Conservation (phyloP, 495 filamentous ascomycete genomes). For the Aspergillus diversus region DNA sequence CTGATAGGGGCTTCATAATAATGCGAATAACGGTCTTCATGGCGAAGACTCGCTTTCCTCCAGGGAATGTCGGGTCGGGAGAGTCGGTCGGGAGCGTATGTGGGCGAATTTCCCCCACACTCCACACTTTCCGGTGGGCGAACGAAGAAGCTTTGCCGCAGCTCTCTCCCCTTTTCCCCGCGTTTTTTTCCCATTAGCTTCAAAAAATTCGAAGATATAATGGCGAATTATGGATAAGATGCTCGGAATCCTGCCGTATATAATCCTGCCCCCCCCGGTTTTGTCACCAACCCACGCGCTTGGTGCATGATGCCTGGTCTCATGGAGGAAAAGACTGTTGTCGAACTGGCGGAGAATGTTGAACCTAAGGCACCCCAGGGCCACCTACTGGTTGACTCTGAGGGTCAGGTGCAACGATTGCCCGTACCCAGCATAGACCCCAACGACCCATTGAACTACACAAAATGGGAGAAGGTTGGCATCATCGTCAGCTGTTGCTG, state of each 20-base stretch:
- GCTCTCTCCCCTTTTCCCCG: background rate
- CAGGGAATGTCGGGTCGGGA: background rate
- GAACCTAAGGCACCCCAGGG: conserved; percentile 10
- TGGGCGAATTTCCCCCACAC: background rate
- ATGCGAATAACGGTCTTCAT: too few species aligned
- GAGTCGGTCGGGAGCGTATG: background rate
- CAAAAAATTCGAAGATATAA: background rate
- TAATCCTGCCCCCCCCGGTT: background rate
- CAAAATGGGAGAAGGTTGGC: conserved; percentile 35
- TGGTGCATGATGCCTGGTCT: background rate
- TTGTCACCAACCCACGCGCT: background rate
- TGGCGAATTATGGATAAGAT: background rate
- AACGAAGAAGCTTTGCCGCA: background rate
- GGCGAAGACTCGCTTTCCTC: too few species aligned
- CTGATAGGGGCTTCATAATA: too few species aligned
- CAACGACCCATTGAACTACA: conserved; percentile 43
- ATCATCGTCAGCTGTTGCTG: conserved; percentile 41
- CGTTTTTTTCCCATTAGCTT: background rate
- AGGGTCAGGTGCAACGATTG: conserved; percentile 32
- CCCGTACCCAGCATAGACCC: conserved; percentile 39
- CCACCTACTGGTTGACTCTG: conserved; percentile 27
- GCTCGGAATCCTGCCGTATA: background rate
- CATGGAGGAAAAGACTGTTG: conserved; percentile 24
- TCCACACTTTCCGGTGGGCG: background rate
- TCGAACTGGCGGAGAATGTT: conserved; percentile 32